Base-by-base conservation (phyloP, 2,329 filamentous ascomycete genomes). In the Fusarium subtropicale region DNA sequence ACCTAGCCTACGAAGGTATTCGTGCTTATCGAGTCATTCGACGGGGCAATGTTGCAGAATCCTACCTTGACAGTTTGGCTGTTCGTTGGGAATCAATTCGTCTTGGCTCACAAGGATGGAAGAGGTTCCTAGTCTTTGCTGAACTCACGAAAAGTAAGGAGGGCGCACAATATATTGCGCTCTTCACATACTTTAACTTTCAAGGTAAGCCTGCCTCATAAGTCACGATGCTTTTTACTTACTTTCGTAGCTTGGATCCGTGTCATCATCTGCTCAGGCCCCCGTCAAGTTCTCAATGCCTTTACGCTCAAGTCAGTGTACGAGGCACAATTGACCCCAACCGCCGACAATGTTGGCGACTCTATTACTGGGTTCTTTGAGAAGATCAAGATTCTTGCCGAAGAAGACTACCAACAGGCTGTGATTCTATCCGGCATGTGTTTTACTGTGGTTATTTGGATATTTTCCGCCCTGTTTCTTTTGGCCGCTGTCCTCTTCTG, bases 111-210 rank as follows among this genome's bases (percentile, higher is more conserved):
- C 88, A 91, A 72, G 96, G 96, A 33, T 99, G 91, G 88, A 91
- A 90, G 74, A 87, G 95, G 52, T 99, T 97, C 77, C 81, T 97
- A n/a, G 93, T 97, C 70, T 97, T 97, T 77, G 91, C 93, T 18
- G 92, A 93, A 75, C 82, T 97, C 77, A 97, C 94, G 15, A 96
- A 95, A 81, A 94, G 92, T 79, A 94, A 92, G 76, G 97, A 97
- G 80, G 93, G 94, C 20, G 90, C 90, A 60, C 93, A 97, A 78
- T 97, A 97, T 75, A 87, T 97, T 70, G 94, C 94, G 5, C 85
- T 97, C 7, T 97, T 97, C 78, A 92, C 93, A 30, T 97, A 97
- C 79, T 97, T 97, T 79, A 91, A 81, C 56, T 88, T 91, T 56
- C 87, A 90, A 77, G 83, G 87, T 88, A 77, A 79, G 85, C 78